phyloP scores from a whole-genome alignment of 2,329 filamentous ascomycete species.

The Chaetomium globosum region DNA sequence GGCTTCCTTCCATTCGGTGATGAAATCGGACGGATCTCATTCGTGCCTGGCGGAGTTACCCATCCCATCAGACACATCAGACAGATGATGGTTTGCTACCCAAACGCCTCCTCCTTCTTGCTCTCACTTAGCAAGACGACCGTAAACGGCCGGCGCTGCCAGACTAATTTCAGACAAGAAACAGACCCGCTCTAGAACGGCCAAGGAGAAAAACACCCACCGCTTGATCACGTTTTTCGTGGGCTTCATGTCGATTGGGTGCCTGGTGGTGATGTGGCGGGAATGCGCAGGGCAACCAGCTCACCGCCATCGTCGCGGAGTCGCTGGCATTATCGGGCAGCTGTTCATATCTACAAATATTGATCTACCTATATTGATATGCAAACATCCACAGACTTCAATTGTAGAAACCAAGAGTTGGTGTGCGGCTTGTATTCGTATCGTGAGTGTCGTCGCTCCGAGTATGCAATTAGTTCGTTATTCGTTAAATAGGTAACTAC shows the following conservation, averaged over 20 bases:
- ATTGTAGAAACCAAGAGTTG: background rate
- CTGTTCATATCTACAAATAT: background rate
- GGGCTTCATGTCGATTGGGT: constrained; percentile 12
- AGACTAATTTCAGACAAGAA: background rate
- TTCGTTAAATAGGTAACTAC: background rate
- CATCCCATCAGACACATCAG: too few species aligned
- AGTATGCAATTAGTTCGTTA: background rate
- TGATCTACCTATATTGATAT: background rate
- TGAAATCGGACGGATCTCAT: background rate
- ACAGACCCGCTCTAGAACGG: background rate
- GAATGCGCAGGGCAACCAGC: background rate
- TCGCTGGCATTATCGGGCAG: background rate
- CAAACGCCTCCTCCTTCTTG: background rate
- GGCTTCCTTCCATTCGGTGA: background rate
- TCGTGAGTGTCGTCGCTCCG: background rate
- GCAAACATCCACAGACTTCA: background rate
- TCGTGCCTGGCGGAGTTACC: background rate
- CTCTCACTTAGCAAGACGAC: background rate
- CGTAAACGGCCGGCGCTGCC: background rate
- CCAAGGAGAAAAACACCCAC: background rate
- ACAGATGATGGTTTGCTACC: background rate
- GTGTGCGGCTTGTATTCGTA: background rate
- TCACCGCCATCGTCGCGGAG: constrained; percentile 7
- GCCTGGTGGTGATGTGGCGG: constrained; percentile 15
- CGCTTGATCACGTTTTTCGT: background rate